phyloP scores from a whole-genome alignment of 768 basidiomycete genomes.

The Tremella mesenterica region DNA sequence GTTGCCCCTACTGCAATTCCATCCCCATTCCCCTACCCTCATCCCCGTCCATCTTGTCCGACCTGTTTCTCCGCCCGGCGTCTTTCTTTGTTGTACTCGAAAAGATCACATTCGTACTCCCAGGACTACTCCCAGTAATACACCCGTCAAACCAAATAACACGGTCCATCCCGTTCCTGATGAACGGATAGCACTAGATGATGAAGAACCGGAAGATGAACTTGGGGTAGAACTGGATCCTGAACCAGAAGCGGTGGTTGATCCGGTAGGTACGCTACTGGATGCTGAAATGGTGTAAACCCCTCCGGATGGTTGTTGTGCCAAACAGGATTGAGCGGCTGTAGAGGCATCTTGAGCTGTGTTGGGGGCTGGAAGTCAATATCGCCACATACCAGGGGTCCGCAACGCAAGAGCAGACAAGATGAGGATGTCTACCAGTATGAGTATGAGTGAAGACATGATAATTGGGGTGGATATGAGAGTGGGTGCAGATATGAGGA shows the following conservation, averaged over 20 bases:
- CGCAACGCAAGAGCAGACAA: no score
- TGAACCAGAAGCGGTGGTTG: neutral
- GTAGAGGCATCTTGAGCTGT: slow-evolving; percentile 39
- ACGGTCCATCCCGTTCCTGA: neutral
- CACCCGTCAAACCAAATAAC: neutral
- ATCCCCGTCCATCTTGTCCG: no score
- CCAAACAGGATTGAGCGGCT: slow-evolving; percentile 36
- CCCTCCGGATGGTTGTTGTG: slow-evolving; percentile 34
- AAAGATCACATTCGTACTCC: no score
- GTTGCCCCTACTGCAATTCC: no score
- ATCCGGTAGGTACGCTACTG: neutral
- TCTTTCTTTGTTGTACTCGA: no score
- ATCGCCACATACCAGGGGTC: neutral
- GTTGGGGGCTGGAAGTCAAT: slow-evolving; percentile 30
- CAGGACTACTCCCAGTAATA: neutral
- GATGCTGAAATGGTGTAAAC: slow-evolving; percentile 28
- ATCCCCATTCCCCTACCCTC: no score
- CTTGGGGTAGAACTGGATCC: slow-evolving; percentile 1
- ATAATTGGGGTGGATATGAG: no score
- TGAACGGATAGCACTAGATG: neutral
- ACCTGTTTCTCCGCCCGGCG: no score
- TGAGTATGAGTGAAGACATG: neutral
- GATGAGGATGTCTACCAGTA: no score
- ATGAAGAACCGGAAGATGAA: no score
- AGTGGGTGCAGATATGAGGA: no score